A percentile compares a stretch with the other conserved stretches of the same genome.
These are phyloP conservation scores for Suillus tomentosus DNA, from an alignment of 768 basidiomycete genomes.

Conservation along the genomic window DNA sequence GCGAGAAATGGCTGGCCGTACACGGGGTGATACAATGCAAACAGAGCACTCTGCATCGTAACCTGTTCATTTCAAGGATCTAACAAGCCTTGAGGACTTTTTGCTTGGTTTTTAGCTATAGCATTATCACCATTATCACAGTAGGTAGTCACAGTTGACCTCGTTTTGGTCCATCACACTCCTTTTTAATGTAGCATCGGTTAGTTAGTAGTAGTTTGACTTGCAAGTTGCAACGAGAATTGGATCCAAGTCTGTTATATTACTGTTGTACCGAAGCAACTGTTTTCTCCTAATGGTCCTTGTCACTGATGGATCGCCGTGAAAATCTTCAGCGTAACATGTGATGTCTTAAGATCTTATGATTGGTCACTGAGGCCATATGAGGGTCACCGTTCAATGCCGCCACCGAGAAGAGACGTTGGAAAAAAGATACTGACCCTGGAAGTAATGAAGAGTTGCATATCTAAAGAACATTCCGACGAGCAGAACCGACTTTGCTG, in stretches of 20 bases:
- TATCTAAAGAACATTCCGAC: constrained; percentile 20
- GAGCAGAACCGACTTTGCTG: constrained; percentile 14
- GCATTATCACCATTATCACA: constrained; percentile 9
- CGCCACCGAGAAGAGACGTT: neutral
- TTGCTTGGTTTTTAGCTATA: constrained; percentile 2
- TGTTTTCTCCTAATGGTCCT: neutral
- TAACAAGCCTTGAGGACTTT: neutral
- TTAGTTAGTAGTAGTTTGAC: neutral
- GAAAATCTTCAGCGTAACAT: constrained; percentile 3
- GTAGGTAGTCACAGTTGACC: neutral
- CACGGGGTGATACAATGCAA: neutral
- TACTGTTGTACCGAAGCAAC: neutral
- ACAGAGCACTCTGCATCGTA: neutral
- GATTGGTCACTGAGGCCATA: constrained; percentile 9
- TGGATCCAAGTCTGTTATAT: neutral
- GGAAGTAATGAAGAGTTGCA: constrained; percentile 23
- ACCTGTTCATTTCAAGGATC: neutral
- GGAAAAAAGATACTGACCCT: constrained; percentile 17
- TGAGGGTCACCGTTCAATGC: neutral
- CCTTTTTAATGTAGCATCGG: constrained; percentile 1
- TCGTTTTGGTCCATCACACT: constrained; percentile 1
- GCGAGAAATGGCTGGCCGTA: neutral
- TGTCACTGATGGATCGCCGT: neutral
- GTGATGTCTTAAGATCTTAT: neutral
- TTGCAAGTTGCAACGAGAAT: neutral